Evolutionary conservation across 805 yeast genomes (phyloP).

Genomic region (Starmerella apis): DNA sequence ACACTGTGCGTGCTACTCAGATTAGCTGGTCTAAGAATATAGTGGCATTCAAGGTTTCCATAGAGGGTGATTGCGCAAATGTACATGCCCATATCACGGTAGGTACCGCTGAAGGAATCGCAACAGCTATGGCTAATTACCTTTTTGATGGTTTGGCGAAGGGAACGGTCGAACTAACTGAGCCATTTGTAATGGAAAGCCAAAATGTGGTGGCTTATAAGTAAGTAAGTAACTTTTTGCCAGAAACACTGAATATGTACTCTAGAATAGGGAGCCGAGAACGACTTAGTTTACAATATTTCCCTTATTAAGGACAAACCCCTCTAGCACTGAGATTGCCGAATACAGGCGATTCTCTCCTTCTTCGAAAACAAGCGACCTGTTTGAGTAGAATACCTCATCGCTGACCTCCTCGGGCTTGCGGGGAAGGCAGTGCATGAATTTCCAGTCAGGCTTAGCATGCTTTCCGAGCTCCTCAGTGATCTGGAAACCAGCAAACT

Average conservation of each 20-base stretch:
- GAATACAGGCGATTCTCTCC: conserved; percentile 96
- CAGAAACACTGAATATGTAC: background rate
- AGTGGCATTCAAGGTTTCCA: conserved; percentile 45
- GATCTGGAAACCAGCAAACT: conserved; percentile 81
- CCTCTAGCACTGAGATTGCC: conserved; percentile 87
- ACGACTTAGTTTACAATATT: conserved; percentile 16
- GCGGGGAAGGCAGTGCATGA: conserved; percentile 97
- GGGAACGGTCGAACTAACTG: background rate
- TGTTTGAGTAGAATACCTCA: conserved; percentile 75
- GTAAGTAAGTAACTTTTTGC: background rate
- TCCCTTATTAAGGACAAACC: conserved; percentile 78
- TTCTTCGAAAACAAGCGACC: conserved; percentile 83
- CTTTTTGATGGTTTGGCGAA: conserved; percentile 9
- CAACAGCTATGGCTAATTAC: conserved; percentile 7
- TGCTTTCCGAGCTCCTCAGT: conserved; percentile 51
- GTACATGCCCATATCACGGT: conserved; percentile 59
- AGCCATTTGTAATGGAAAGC: background rate
- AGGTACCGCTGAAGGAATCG: conserved; percentile 33
- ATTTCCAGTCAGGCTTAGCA: conserved; percentile 61
- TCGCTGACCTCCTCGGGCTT: conserved; percentile 90
- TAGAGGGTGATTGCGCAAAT: conserved; percentile 34
- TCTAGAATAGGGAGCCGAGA: too few relatives aligned
- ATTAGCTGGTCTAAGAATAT: conserved; percentile 44
- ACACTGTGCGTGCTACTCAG: conserved; percentile 28
- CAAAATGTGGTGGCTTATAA: conserved; percentile 7